Evolutionary conservation across 345 rosid genomes (phyloP), one percentile per base, ranked within the genome.

Genomic region (Carallia pectinifolia): DNA sequence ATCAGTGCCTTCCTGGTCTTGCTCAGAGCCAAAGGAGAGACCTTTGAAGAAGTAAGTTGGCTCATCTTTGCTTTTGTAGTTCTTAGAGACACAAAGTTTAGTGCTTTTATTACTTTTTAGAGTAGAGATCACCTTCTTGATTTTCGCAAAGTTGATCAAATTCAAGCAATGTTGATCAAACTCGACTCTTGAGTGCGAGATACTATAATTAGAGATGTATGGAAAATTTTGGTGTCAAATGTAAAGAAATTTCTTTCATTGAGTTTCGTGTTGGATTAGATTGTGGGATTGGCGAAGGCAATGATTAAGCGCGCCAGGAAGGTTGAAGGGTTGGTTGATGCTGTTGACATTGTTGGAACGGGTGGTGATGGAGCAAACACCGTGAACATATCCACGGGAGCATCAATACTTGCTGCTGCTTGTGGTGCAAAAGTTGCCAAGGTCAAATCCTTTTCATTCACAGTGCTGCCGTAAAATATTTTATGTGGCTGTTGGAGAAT

Each of bases 281-380:
- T 96, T 67, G 92, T 86, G 40, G 98, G 98, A 61, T 81, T 92
- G 76, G 98, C 99, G 2, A 87, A 87, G 73, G 89, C 88, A 9
- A 92, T 92, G 94, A 71, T 92, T 65, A 92, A 88, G 75, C 84
- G 84, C 79, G 90, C 93, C 27, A 82, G 29, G 76, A 87, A 88
- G 76, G 94, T 96, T 55, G 93, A 90, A 73, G 99, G 98, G 40
- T 64, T 92, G 71, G 81, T 60, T 52, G 87, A 84, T 74, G 90
- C 66, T 9, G 93, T 96, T 39, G 98, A 96, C 81, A 90, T 92
- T 74, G 97, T 90, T 39, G 98, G 98, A 69, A 96, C 94, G 0
- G 98, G 97, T 29, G 98, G 98, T 8, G 99, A 92, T 84, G 99
- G 98, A 53, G 96, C 95, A 8, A 83, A 92, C 80, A 96, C 98